phyloP scores from a whole-genome alignment of 257 asterid genomes.

The Jacaranda mimosifolia region DNA sequence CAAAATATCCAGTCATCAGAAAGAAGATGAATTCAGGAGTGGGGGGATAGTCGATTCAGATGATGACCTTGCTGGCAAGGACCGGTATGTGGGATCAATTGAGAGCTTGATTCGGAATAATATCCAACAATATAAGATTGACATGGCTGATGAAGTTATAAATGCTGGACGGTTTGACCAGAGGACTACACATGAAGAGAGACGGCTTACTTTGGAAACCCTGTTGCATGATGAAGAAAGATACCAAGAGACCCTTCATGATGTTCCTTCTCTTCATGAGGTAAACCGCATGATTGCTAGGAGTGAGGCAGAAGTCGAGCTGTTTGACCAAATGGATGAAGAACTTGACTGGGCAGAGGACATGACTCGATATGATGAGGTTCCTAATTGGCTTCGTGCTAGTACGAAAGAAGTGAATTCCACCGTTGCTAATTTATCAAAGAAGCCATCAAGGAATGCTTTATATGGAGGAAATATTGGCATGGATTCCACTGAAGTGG shows the following conservation, averaged over 20 bases:
- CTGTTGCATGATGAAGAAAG: constrained; percentile 97
- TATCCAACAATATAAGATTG: constrained; percentile 98
- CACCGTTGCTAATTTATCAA: constrained; percentile 73
- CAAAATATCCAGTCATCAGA: constrained; percentile 89
- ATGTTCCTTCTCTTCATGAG: constrained; percentile 95
- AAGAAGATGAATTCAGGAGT: constrained; percentile 87
- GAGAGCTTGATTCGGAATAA: constrained; percentile 96
- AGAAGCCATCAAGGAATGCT: constrained; percentile 72
- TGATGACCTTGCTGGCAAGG: constrained; percentile 97
- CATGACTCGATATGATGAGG: constrained; percentile 87
- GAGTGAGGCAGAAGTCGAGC: constrained; percentile 91
- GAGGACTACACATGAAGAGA: constrained; percentile 99
- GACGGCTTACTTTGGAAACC: constrained; percentile 93
- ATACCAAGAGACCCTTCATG: constrained; percentile 95
- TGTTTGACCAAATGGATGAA: constrained; percentile 99
- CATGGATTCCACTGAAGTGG: constrained; percentile 58
- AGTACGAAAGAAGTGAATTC: constrained; percentile 80
- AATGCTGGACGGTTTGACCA: constrained; percentile 99
- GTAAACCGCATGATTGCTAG: constrained; percentile 99
- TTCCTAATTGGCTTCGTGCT: constrained; percentile 96
- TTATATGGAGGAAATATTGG: constrained; percentile 65
- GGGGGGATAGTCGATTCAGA: constrained; percentile 89
- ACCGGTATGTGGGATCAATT: constrained; percentile 93
- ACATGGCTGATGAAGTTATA: constrained; percentile 99
- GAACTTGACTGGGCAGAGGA: constrained; percentile 94